These are phyloP conservation scores for Kwoniella bestiolae DNA, from an alignment of 768 basidiomycete species.

Conservation along the genomic window DNA sequence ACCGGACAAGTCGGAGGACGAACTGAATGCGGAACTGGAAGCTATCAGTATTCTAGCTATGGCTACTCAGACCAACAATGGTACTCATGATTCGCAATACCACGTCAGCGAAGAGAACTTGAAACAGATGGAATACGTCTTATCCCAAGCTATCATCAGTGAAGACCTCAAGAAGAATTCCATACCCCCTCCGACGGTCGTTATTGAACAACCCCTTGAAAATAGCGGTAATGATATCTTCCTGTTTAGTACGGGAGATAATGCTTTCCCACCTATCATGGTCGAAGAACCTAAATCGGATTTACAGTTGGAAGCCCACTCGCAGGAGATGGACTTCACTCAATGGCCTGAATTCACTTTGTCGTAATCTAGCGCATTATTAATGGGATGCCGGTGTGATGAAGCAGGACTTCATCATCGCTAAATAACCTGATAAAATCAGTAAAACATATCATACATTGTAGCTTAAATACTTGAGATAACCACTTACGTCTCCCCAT, in stretches of 20 bases:
- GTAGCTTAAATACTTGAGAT: not conserved
- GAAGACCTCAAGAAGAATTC: not conserved
- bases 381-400: not conserved
- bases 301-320: not conserved
- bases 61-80: not conserved
- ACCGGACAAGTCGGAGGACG: not conserved
- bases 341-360: conserved; percentile 8
- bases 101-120: conserved; percentile 10
- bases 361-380: not conserved
- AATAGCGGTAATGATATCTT: not conserved
- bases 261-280: conserved; percentile 3
- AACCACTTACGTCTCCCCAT: no score
- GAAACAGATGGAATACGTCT: conserved; percentile 16
- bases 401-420: conserved; percentile 10
- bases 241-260: not conserved
- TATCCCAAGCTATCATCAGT: conserved; percentile 1
- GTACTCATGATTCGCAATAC: not conserved
- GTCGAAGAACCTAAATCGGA: conserved; percentile 16
- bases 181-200: conserved; percentile 1
- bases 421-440: not conserved
- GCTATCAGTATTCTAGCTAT: conserved; percentile 9
- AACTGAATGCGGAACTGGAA: conserved; percentile 7
- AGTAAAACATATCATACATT: no score
- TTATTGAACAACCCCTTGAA: conserved; percentile 13
- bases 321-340: conserved; percentile 2